These are phyloP conservation scores for Trametes hirsuta DNA, from an alignment of 1,284 basidiomycete genomes.

Conservation along the genomic window DNA sequence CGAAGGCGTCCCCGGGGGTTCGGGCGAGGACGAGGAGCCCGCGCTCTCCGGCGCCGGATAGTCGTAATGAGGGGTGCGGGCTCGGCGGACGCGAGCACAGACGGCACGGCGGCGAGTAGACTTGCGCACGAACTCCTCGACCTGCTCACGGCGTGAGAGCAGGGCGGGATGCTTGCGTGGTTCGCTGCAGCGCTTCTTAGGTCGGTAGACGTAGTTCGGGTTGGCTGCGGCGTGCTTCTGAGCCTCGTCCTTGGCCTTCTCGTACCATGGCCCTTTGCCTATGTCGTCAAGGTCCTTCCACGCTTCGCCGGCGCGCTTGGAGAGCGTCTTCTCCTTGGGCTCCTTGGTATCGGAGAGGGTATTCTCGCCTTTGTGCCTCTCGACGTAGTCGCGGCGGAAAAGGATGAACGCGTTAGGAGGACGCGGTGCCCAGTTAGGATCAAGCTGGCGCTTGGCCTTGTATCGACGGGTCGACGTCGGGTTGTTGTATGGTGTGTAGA, in stretches of 20 bases:
- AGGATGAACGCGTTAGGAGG: slow-evolving; percentile 90
- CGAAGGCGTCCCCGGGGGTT: slow-evolving; percentile 24
- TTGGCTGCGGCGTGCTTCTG: slow-evolving; percentile 54
- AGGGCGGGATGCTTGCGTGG: slow-evolving; percentile 14
- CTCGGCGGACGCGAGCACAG: neutral
- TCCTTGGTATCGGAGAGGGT: slow-evolving; percentile 13
- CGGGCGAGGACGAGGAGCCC: slow-evolving; percentile 24
- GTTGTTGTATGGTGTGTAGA: slow-evolving; percentile 20
- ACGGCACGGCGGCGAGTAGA: slow-evolving; percentile 7
- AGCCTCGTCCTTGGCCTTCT: slow-evolving; percentile 53
- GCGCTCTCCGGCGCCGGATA: slow-evolving; percentile 20
- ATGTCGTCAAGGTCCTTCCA: slow-evolving; percentile 54
- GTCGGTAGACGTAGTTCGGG: slow-evolving; percentile 66
- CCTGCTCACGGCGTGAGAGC: slow-evolving; percentile 31
- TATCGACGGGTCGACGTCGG: slow-evolving; percentile 23
- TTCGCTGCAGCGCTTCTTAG: slow-evolving; percentile 32
- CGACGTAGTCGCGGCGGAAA: slow-evolving; percentile 78
- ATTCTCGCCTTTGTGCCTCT: slow-evolving; percentile 33
- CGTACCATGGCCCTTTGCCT: slow-evolving; percentile 53
- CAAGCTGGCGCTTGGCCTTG: slow-evolving; percentile 34
- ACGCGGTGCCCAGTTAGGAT: slow-evolving; percentile 75
- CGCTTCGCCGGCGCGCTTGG: slow-evolving; percentile 63
- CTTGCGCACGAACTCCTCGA: slow-evolving; percentile 29
- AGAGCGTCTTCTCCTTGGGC: slow-evolving; percentile 50
- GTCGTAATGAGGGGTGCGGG: slow-evolving; percentile 4